Conservation (phyloP, 2,329 filamentous ascomycete genomes). For the Botrytis squamosa region DNA sequence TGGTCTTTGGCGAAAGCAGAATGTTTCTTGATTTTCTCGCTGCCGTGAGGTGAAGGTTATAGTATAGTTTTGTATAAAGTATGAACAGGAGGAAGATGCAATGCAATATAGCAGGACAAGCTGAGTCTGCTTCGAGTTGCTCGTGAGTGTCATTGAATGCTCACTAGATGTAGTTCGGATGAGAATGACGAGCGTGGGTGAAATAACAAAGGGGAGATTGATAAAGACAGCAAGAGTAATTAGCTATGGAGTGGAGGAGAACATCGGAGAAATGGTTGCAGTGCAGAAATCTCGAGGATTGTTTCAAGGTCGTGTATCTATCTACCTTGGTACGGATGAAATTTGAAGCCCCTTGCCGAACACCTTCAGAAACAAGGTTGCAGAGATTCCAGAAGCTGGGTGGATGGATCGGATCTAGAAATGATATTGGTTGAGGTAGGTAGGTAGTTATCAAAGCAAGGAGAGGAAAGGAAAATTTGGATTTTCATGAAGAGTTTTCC, state of each 20-base stretch:
- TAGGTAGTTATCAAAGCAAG: neutral
- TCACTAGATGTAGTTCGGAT: neutral
- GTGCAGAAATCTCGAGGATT: neutral
- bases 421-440: slow-evolving; percentile 4
- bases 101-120: neutral
- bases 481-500: slow-evolving; percentile 3
- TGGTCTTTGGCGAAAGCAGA: neutral
- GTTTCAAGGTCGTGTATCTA: neutral
- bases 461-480: neutral
- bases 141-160: neutral
- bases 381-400: neutral
- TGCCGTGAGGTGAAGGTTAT: neutral
- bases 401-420: neutral
- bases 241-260: neutral
- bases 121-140: neutral
- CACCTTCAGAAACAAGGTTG: neutral
- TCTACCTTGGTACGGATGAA: neutral
- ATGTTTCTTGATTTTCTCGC: neutral
- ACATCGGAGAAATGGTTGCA: neutral
- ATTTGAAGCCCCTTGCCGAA: neutral
- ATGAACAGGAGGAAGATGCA: neutral
- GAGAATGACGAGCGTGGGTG: neutral
- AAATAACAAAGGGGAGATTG: neutral
- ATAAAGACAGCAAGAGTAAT: neutral
- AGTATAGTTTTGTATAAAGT: neutral